These are phyloP conservation scores for Melastoma malabathricum DNA, from an alignment of 345 rosid genomes.

Conservation along the genomic window DNA sequence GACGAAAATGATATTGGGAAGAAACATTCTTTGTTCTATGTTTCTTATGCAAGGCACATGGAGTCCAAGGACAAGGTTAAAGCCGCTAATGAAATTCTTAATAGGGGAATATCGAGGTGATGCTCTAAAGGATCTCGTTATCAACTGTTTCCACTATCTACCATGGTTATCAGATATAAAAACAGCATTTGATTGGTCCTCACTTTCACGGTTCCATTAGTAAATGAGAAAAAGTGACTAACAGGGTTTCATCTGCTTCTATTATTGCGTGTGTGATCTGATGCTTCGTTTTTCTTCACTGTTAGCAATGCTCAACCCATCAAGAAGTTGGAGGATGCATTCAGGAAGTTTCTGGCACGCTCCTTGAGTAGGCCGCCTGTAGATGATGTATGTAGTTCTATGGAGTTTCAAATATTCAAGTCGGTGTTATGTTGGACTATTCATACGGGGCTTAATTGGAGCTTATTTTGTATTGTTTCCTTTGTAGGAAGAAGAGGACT, in stretches of 20 bases:
- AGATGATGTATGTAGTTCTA: slow-evolving; percentile 29
- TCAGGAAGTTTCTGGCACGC: slow-evolving; percentile 53
- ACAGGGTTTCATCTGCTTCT: background rate
- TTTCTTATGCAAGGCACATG: slow-evolving; percentile 59
- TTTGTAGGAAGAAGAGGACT: slow-evolving; percentile 38
- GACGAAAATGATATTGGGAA: slow-evolving; percentile 75
- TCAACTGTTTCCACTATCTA: background rate
- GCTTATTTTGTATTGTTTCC: slow-evolving; percentile 8
- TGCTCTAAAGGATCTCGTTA: too few species aligned
- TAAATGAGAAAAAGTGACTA: background rate
- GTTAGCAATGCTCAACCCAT: slow-evolving; percentile 63
- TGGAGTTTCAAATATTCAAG: background rate
- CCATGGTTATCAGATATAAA: background rate
- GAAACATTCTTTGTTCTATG: slow-evolving; percentile 41
- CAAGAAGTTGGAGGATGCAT: slow-evolving; percentile 66
- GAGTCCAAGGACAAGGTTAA: slow-evolving; percentile 65
- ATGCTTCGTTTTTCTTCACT: background rate
- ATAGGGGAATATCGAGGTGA: slow-evolving; percentile 61
- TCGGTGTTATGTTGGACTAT: too few species aligned
- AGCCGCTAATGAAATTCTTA: slow-evolving; percentile 65
- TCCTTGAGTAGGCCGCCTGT: slow-evolving; percentile 42
- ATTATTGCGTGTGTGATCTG: too few species aligned
- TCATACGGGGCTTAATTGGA: too few species aligned
- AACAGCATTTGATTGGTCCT: too few species aligned
- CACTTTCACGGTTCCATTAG: too few species aligned